phyloP scores from a whole-genome alignment of 208 protist species.

The Trypanosoma congolense region DNA sequence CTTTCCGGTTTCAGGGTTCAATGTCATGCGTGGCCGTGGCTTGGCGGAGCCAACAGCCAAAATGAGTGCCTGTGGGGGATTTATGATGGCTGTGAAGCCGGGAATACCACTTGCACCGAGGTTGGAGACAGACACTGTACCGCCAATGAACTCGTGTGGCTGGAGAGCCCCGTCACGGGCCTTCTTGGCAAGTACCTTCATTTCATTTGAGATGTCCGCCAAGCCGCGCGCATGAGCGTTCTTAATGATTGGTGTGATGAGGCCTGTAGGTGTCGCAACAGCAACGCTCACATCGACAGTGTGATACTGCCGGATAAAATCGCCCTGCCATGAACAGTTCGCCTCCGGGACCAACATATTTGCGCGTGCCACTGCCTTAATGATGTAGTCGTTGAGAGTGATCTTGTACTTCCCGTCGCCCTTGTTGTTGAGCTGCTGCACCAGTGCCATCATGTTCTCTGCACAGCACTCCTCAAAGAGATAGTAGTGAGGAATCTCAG shows the following conservation, averaged over 20 bases:
- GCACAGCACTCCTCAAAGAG: slow-evolving; percentile 90
- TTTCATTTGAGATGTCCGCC: slow-evolving; percentile 82
- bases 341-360: slow-evolving; percentile 87
- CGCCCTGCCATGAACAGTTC: slow-evolving; percentile 92
- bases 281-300: slow-evolving; percentile 94
- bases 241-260: slow-evolving; percentile 95
- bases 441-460: slow-evolving; percentile 90
- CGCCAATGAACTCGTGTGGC: slow-evolving; percentile 88
- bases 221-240: slow-evolving; percentile 89
- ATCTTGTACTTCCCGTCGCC: slow-evolving; percentile 91
- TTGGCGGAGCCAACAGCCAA: slow-evolving; percentile 92
- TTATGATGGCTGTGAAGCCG: slow-evolving; percentile 96
- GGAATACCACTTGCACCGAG: slow-evolving; percentile 93
- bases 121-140: slow-evolving; percentile 96
- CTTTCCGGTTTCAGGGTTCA: slow-evolving; percentile 73
- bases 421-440: slow-evolving; percentile 86
- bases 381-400: slow-evolving; percentile 97
- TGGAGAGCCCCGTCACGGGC: slow-evolving; percentile 82
- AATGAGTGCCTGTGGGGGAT: slow-evolving; percentile 96
- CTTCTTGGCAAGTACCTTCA: slow-evolving; percentile 91
- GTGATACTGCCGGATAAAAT: slow-evolving; percentile 90
- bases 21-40: slow-evolving; percentile 60
- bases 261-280: slow-evolving; percentile 91
- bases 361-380: slow-evolving; percentile 90
- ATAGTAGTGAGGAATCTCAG: slow-evolving; percentile 95